phyloP scores from a whole-genome alignment of 768 basidiomycete species.

The Cubamyces sp. region DNA sequence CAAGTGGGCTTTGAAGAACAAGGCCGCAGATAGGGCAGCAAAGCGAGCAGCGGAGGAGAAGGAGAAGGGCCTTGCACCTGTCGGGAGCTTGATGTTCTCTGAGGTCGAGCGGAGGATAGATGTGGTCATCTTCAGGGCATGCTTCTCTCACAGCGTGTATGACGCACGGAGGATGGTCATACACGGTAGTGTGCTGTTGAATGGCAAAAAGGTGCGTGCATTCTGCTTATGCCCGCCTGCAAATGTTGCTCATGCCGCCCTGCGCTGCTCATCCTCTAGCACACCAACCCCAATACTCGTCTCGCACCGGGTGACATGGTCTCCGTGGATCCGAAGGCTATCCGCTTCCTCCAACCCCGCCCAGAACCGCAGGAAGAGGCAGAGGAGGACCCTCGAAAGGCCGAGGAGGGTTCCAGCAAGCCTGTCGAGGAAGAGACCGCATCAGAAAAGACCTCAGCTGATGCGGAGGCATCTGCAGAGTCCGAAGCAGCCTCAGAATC shows the following conservation, averaged over 20 bases:
- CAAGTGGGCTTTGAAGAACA: slow-evolving; percentile 55
- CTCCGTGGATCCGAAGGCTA: slow-evolving; percentile 80
- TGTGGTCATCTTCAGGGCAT: slow-evolving; percentile 86
- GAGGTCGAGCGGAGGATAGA: slow-evolving; percentile 96
- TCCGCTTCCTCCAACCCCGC: slow-evolving; percentile 65
- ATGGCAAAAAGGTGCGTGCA: slow-evolving; percentile 80
- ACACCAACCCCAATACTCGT: slow-evolving; percentile 82
- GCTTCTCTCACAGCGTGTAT: slow-evolving; percentile 88
- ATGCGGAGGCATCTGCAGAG: slow-evolving; percentile 24
- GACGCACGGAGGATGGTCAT: slow-evolving; percentile 86
- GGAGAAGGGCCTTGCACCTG: slow-evolving; percentile 78
- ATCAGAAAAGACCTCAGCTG: slow-evolving; percentile 22
- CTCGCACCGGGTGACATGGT: slow-evolving; percentile 95
- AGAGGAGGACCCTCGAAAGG: slow-evolving; percentile 7
- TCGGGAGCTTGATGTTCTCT: slow-evolving; percentile 92
- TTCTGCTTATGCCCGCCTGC: background rate
- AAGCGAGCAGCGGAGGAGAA: slow-evolving; percentile 52
- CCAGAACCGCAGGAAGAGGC: slow-evolving; percentile 28
- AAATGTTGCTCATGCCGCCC: background rate
- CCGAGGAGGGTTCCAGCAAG: slow-evolving; percentile 18
- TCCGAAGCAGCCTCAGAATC: slow-evolving; percentile 26
- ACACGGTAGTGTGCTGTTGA: slow-evolving; percentile 85
- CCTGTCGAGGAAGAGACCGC: slow-evolving; percentile 12
- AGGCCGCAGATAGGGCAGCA: slow-evolving; percentile 49
- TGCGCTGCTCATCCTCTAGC: slow-evolving; percentile 48